phyloP scores from a whole-genome alignment of 2,329 filamentous ascomycete genomes.

The Colletotrichum gigasporum region DNA sequence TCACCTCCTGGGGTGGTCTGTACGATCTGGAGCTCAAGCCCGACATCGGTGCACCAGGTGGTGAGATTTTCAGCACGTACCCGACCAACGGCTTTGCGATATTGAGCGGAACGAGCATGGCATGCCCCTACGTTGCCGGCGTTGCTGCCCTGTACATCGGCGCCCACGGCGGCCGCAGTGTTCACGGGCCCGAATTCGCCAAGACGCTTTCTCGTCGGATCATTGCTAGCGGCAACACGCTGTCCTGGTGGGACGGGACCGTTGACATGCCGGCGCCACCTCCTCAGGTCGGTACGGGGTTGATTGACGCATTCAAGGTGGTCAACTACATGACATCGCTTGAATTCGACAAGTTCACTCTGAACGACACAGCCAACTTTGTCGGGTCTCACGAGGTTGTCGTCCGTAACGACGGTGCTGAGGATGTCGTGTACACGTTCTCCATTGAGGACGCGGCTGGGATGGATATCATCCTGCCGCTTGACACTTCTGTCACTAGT shows the following conservation, averaged over 20 bases:
- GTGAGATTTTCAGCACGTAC: constrained; percentile 51
- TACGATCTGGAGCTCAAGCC: constrained; percentile 54
- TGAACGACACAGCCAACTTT: constrained; percentile 55
- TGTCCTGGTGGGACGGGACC: constrained; percentile 40
- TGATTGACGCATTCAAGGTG: constrained; percentile 51
- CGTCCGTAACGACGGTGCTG: constrained; percentile 48
- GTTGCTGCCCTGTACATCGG: constrained; percentile 47
- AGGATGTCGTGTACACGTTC: constrained; percentile 44
- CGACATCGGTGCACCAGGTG: constrained; percentile 52
- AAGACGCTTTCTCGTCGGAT: constrained; percentile 41
- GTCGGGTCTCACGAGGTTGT: constrained; percentile 34
- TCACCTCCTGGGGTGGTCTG: constrained; percentile 55
- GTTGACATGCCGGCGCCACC: constrained; percentile 40
- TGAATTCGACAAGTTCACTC: constrained; percentile 48
- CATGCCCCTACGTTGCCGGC: constrained; percentile 54
- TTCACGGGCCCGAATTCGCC: constrained; percentile 41
- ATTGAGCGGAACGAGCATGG: constrained; percentile 59
- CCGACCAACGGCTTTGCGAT: constrained; percentile 47
- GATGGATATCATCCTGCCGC: neutral
- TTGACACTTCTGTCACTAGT: neutral
- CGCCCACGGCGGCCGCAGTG: constrained; percentile 40
- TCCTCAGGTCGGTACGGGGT: constrained; percentile 50
- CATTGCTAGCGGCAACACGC: constrained; percentile 41
- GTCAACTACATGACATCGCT: constrained; percentile 47
- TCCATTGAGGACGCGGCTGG: constrained; percentile 42